Base-by-base conservation (phyloP, 208 protist species). In the Leishmania martiniquensis region DNA sequence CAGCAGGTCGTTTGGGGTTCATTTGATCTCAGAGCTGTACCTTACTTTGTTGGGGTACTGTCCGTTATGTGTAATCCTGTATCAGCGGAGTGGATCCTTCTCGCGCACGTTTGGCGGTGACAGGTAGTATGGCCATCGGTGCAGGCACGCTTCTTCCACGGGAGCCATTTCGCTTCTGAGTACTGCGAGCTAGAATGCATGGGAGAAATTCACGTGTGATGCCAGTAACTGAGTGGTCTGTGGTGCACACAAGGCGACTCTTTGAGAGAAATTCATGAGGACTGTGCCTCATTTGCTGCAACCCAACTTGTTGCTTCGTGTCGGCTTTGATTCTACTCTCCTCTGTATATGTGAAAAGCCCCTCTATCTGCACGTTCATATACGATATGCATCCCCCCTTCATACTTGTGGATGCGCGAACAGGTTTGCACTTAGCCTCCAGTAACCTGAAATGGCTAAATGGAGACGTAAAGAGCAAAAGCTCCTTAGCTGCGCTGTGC, bases 341-440 rank as follows among this genome's bases (percentile, higher is more conserved):
- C 15, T 29, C 54, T 60, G 54, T 10, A 12, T 60, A 7, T 60
- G 0, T 29, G 22, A 22, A 60, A 60, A 60, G 1, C 6, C 54
- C 2, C 25, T 32, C 29, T 5, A 29, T 60, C 10, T 29, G 22
- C 10, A 25, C 1, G 25, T 0, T 12, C 22, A 32, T 9, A 25
- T 44, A n/a, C 2, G 4, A 45, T 15, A 78, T 78, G 75, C 20
- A 73, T 45, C 34, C 62, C 22, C 51, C 75, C 2, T 78, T 78
- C 39, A 66, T 78, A 34, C 25, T 59, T 29, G 44, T 78, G n/a
- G 75, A 78, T 9, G 67, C 75, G 34, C 54, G 42, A 20, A 78
- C 65, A 2, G 75, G 75, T 20, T 78, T 78, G 52, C 66, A 73
- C 52, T 10, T 78, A n/a, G 75, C 66, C 2, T 78, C 75, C 0